These are phyloP conservation scores for Hordeum marinum DNA, from an alignment of 176 grass and related monocot genomes.

Conservation along the genomic window DNA sequence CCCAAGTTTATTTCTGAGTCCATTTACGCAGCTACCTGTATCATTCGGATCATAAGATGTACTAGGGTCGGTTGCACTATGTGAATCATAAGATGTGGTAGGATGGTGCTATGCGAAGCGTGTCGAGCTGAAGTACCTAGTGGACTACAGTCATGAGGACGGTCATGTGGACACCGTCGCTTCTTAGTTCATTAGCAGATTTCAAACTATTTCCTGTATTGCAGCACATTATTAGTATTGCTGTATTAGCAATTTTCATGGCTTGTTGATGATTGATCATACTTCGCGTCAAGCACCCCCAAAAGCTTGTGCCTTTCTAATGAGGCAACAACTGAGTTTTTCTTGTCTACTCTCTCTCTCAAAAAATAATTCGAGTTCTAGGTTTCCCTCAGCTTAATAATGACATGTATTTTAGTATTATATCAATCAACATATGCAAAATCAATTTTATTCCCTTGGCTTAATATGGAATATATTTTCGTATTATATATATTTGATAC, in stretches of 20 bases:
- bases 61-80: constrained; percentile 27
- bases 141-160: constrained; percentile 16
- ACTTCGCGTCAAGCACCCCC: not conserved
- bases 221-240: constrained; percentile 32
- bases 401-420: too few species aligned
- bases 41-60: constrained; percentile 38
- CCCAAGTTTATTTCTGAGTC: constrained; percentile 7
- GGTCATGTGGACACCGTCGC: constrained; percentile 13
- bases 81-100: constrained; percentile 31
- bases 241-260: constrained; percentile 22
- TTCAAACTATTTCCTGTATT: constrained; percentile 28
- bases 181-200: constrained; percentile 24
- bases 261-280: constrained; percentile 22
- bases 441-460: too few species aligned
- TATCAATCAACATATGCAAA: too few species aligned
- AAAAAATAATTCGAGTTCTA: too few species aligned
- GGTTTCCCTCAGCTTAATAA: too few species aligned
- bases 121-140: constrained; percentile 30
- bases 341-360: too few species aligned
- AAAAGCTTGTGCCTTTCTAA: too few species aligned
- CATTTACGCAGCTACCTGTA: constrained; percentile 30
- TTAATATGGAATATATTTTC: too few species aligned
- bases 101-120: not conserved
- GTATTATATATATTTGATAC: too few species aligned
- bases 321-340: too few species aligned